A percentile compares a stretch with the other conserved stretches of the same genome.
Conservation (phyloP, 768 basidiomycete genomes). For the Lactifluus volemus region DNA sequence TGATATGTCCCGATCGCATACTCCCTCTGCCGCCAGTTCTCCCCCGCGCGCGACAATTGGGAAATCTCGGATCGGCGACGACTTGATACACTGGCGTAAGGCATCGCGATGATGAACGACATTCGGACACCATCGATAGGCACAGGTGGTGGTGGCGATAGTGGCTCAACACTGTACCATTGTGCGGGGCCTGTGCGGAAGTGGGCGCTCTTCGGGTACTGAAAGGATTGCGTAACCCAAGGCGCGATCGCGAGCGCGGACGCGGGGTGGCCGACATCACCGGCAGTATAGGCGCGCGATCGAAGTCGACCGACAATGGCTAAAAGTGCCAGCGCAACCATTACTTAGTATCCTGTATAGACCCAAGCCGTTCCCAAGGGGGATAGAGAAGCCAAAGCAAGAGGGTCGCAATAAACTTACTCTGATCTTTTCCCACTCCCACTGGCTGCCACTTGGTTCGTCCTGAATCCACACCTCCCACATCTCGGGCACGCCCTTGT, state of each 20-base stretch:
- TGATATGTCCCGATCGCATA: conserved; percentile 15
- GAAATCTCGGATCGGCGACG: conserved; percentile 4
- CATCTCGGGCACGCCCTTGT: not conserved
- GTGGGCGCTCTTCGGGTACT: not conserved
- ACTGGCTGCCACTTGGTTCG: not conserved
- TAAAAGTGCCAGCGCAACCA: not conserved
- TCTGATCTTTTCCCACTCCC: not conserved
- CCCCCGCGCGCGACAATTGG: not conserved
- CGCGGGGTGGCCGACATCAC: too few relatives aligned
- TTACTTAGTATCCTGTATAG: not conserved
- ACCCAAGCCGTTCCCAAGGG: not conserved
- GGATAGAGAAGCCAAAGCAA: not conserved
- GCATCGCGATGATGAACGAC: conserved; percentile 17
- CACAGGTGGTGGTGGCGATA: not conserved
- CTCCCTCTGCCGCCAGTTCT: conserved; percentile 8
- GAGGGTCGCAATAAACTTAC: not conserved
- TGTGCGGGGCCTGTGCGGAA: not conserved
- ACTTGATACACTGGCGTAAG: not conserved
- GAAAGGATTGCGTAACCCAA: not conserved
- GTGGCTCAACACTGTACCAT: not conserved
- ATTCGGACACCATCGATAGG: not conserved
- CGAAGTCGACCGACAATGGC: conserved; percentile 7
- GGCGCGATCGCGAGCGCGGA: not conserved
- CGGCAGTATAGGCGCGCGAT: not conserved
- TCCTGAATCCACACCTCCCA: conserved; percentile 15